Evolutionary conservation across 768 basidiomycete species (phyloP).

Genomic region (Galerina sulciceps): DNA sequence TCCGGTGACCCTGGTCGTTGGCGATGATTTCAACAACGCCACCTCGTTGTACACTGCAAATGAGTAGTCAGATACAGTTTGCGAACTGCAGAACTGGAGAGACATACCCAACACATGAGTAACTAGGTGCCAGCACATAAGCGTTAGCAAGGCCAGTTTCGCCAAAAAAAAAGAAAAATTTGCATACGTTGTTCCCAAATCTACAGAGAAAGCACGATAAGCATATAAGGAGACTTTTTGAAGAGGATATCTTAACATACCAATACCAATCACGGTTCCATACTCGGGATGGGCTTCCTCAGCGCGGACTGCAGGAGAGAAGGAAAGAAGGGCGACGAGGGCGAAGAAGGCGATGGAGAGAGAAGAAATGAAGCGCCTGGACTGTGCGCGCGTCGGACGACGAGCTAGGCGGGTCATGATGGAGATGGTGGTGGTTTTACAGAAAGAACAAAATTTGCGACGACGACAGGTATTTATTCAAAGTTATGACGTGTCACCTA

Average conservation of each 20-base stretch:
- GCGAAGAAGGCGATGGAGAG: conserved; percentile 64
- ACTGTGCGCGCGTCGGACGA: conserved; percentile 62
- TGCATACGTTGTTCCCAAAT: conserved; percentile 88
- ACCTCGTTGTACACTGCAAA: conserved; percentile 73
- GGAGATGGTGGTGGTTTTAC: conserved; percentile 34
- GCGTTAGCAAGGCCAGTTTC: conserved; percentile 22
- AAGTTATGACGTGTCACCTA: conserved; percentile 43
- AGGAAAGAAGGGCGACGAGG: conserved; percentile 71
- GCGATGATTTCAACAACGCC: conserved; percentile 90
- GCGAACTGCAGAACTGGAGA: neutral
- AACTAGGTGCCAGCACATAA: conserved; percentile 47
- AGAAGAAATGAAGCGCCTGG: conserved; percentile 58
- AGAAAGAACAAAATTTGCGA: conserved; percentile 21
- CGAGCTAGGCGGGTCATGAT: conserved; percentile 42
- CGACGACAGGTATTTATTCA: conserved; percentile 32
- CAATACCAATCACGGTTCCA: conserved; percentile 93
- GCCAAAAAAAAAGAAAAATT: neutral
- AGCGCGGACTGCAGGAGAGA: conserved; percentile 67
- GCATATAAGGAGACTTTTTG: neutral
- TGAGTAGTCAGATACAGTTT: neutral
- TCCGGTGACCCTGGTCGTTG: conserved; percentile 89
- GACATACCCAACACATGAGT: conserved; percentile 94
- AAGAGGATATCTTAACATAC: conserved; percentile 42
- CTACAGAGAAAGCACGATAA: conserved; percentile 38
- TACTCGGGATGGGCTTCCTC: conserved; percentile 76